Percentiles rank a stretch among this genome's conserved stretches.
These are phyloP conservation scores for Populus nigra DNA, from an alignment of 345 rosid species.

Conservation along the genomic window DNA sequence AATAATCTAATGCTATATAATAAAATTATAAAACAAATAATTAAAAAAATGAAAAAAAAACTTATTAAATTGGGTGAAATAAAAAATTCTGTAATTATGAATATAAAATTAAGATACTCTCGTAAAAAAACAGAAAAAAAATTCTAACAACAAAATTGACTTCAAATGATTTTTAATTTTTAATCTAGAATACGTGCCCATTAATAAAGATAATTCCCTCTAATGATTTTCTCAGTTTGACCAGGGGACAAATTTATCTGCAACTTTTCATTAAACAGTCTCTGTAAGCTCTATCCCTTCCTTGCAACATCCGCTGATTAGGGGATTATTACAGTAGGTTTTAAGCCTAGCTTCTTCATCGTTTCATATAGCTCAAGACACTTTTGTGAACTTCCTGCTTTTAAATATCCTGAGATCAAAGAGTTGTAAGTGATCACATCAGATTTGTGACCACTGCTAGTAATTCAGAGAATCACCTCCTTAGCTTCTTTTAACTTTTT, in stretches of 20 bases:
- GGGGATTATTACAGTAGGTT: slow-evolving; percentile 54
- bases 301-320: slow-evolving; percentile 49
- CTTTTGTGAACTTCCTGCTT: slow-evolving; percentile 42
- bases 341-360: slow-evolving; percentile 57
- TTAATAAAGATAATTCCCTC: too few species aligned
- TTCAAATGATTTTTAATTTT: too few species aligned
- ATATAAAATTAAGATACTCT: too few species aligned
- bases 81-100: fast-evolving
- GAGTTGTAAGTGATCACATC: slow-evolving; percentile 74
- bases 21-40: too few species aligned
- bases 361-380: slow-evolving; percentile 62
- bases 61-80: too few species aligned
- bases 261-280: slow-evolving; percentile 56
- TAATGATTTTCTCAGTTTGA: slow-evolving; percentile 14
- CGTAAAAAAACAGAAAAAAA: too few species aligned
- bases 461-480: slow-evolving; percentile 50
- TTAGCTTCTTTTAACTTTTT: slow-evolving; percentile 63
- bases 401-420: slow-evolving; percentile 61
- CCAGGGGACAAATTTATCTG: slow-evolving; percentile 54
- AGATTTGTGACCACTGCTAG: slow-evolving; percentile 46
- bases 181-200: too few species aligned
- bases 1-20: too few species aligned
- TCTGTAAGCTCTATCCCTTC: slow-evolving; percentile 46
- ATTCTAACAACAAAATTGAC: too few species aligned
- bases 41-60: too few species aligned